These are phyloP conservation scores for Zymoseptoria crescenta DNA, from an alignment of 2,329 filamentous ascomycete species.

Conservation along the genomic window DNA sequence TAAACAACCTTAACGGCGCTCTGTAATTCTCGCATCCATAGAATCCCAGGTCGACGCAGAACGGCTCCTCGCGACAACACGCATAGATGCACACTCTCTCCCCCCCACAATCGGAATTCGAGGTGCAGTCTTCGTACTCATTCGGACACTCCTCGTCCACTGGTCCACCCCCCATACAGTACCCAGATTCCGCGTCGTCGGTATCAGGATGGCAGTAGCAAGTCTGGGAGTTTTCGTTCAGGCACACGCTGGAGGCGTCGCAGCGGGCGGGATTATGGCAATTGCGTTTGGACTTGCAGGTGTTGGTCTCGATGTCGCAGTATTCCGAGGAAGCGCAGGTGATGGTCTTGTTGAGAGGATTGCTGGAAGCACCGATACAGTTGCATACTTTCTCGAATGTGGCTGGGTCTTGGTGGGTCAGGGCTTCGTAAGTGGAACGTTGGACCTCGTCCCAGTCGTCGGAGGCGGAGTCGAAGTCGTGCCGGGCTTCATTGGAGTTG, in stretches of 20 bases:
- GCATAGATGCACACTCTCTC: slow-evolving; percentile 13
- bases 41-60: slow-evolving; percentile 14
- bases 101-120: slow-evolving; percentile 11
- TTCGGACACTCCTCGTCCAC: slow-evolving; percentile 6
- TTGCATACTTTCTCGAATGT: background rate
- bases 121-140: slow-evolving; percentile 10
- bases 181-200: slow-evolving; percentile 8
- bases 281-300: slow-evolving; percentile 7
- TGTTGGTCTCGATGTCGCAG: slow-evolving; percentile 2
- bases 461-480: background rate
- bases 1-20: background rate
- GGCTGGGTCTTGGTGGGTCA: background rate
- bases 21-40: slow-evolving; percentile 2
- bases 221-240: slow-evolving; percentile 6
- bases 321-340: slow-evolving; percentile 2
- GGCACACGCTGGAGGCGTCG: slow-evolving; percentile 9
- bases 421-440: background rate
- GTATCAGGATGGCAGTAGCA: slow-evolving; percentile 15
- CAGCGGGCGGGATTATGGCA: slow-evolving; percentile 13
- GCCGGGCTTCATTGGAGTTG: background rate
- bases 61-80: slow-evolving; percentile 14
- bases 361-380: background rate
- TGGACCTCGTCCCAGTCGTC: background rate
- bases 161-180: slow-evolving; percentile 13
- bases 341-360: background rate